These are phyloP conservation scores for Linderniella brevidens DNA, from an alignment of 257 asterid species.

Conservation along the genomic window DNA sequence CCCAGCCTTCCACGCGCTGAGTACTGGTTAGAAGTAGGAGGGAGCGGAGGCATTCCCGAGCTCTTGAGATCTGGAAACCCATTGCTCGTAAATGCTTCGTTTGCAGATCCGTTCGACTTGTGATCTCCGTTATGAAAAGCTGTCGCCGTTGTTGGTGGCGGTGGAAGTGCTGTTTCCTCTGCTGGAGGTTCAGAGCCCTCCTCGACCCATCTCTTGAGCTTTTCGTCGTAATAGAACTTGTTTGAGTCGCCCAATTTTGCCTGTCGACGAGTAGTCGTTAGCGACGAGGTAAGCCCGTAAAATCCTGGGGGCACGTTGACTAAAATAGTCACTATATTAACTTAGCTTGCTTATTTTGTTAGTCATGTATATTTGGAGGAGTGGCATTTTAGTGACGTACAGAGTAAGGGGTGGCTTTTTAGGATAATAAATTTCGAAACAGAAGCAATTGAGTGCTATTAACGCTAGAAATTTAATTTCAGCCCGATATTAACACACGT, in stretches of 20 bases:
- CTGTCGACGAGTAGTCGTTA: conserved; percentile 17
- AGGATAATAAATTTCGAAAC: too few relatives aligned
- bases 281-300: too few relatives aligned
- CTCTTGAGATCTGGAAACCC: conserved; percentile 46
- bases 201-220: conserved; percentile 96
- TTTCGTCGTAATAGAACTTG: conserved; percentile 77
- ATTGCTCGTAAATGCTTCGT: conserved; percentile 23
- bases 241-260: conserved; percentile 88
- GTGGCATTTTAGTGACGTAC: too few relatives aligned
- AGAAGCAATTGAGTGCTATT: too few relatives aligned
- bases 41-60: conserved; percentile 88
- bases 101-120: conserved; percentile 51
- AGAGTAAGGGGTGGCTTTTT: too few relatives aligned
- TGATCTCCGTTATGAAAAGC: conserved; percentile 69
- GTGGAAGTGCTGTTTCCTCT: conserved; percentile 56
- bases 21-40: conserved; percentile 82
- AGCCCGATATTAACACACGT: too few relatives aligned
- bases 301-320: too few relatives aligned
- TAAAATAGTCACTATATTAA: too few relatives aligned
- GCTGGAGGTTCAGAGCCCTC: conserved; percentile 72
- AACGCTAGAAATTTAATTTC: too few relatives aligned
- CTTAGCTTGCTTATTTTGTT: too few relatives aligned
- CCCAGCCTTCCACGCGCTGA: conserved; percentile 76
- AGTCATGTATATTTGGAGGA: too few relatives aligned
- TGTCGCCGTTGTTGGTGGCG: conserved; percentile 62